Conservation (phyloP, 352 stramenopile genomes). For the Globisporangium canariense region DNA sequence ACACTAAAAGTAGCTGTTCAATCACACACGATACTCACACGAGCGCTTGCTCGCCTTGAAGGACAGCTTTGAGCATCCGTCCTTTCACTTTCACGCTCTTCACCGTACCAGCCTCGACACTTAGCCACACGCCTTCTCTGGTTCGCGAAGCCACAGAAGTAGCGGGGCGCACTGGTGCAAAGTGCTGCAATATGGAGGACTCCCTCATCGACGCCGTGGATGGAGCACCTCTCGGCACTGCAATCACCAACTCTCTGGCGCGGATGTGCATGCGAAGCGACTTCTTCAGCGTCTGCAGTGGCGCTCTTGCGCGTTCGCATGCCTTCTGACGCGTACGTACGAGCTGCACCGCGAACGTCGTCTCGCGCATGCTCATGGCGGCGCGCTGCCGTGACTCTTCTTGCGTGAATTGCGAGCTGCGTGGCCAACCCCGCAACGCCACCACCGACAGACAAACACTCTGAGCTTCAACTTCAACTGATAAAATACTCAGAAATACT, state of each 20-base stretch:
- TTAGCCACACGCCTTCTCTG: slow-evolving; percentile 8
- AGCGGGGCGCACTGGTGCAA: neutral
- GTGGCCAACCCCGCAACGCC: neutral
- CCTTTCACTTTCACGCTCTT: slow-evolving; percentile 32
- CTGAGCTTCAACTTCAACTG: slow-evolving; percentile 21
- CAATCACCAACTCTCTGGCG: slow-evolving; percentile 22
- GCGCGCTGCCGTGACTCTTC: neutral
- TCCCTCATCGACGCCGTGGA: neutral
- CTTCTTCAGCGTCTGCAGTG: slow-evolving; percentile 33
- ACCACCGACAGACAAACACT: slow-evolving; percentile 4
- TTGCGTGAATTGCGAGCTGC: neutral
- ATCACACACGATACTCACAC: slow-evolving; percentile 21
- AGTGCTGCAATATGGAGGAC: slow-evolving; percentile 9
- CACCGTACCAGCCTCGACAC: slow-evolving; percentile 11
- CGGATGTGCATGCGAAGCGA: slow-evolving; percentile 24
- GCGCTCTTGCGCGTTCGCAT: neutral
- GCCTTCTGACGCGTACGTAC: slow-evolving; percentile 18
- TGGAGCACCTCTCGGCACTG: neutral
- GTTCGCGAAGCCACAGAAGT: no score
- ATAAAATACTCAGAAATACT: no score
- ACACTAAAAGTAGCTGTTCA: neutral
- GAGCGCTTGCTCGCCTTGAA: slow-evolving; percentile 20
- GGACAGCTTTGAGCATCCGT: slow-evolving; percentile 25
- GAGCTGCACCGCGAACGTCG: slow-evolving; percentile 30
- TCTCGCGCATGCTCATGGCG: neutral